Base-by-base conservation (phyloP, 306 rosid species). In the Cicer pinnatifidum region DNA sequence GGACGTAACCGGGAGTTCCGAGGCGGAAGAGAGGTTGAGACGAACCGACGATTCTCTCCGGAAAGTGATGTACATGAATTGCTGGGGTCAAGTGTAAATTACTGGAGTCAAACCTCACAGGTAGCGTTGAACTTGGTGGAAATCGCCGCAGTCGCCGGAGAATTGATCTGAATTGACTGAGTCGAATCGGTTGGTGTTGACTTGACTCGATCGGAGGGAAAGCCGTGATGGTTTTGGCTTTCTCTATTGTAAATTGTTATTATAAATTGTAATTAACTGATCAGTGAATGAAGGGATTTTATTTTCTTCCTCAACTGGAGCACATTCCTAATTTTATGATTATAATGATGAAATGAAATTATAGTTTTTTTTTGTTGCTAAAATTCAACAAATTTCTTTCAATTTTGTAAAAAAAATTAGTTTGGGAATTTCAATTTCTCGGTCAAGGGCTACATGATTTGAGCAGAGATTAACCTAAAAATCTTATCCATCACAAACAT, bases 1-100 rank as follows among this genome's bases (percentile, higher is more conserved):
- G 8, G 92, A 80, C 7, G 11, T 72, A n/a, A 7, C 81, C 7
- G 88, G 78, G 33, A 84, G 6, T 38, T 43, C 82, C 8, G 90
- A 87, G 19, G 85, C 19, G 23, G 84, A 76, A 0, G 83, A 84
- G 3, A 76, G 69, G n/a, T 72, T 65, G 39, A 69, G 20, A 37
- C 88, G 88, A 37, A 58, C 90, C 6, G 96, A 93, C 16, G 98
- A 94, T 63, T 91, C 96, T 74, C 86, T 94, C 39, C 80, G 85
- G 75, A 74, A 84, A 71, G 97, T 94, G 23, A 93, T 93, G 98
- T 94, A 88, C 89, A 59, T 91, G 84, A 94, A 83, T 73, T 94
- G 98, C 75, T 94, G 97, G 98, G 98, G 98, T 6, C 95, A 85
- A 74, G 95, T 10, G 35, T 63, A 65, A 19, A 65, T 9, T 5